Percentiles rank a stretch among this genome's conserved stretches.
phyloP scores from a whole-genome alignment of 169 alveolate genomes.

The Cryptosporidium bovis region DNA sequence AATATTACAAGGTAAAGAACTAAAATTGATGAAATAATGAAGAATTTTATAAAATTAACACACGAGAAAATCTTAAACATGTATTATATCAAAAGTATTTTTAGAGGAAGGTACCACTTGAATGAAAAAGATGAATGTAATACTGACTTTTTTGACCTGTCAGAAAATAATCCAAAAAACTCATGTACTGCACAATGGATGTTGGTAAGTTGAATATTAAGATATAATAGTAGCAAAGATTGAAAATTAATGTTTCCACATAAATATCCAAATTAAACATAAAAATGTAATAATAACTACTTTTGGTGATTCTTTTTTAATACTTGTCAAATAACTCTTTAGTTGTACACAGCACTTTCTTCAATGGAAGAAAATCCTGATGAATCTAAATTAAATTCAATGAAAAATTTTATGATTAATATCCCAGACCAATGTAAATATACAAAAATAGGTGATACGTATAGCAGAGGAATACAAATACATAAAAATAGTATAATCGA shows the following conservation, averaged over 20 bases:
- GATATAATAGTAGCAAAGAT: no score
- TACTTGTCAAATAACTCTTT: not conserved
- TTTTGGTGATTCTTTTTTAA: not conserved
- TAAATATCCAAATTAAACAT: no score
- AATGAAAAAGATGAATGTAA: not conserved
- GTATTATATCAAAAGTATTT: not conserved
- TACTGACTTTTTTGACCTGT: conserved; percentile 9
- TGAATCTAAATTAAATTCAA: conserved; percentile 11
- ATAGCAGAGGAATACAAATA: conserved; percentile 5
- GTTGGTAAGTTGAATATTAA: conserved; percentile 33
- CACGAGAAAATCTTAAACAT: not conserved
- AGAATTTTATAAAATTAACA: no score
- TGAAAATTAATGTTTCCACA: no score
- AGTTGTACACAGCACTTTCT: conserved; percentile 37
- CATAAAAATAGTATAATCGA: not conserved
- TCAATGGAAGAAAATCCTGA: conserved; percentile 56
- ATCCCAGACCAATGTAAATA: conserved; percentile 63
- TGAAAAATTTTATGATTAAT: conserved; percentile 33
- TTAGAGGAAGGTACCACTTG: not conserved
- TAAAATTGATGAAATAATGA: no score
- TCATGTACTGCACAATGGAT: conserved; percentile 72
- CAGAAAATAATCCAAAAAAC: conserved; percentile 43
- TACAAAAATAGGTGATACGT: conserved; percentile 41
- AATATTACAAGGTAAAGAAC: no score
- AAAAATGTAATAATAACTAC: no score